Percentiles rank a stretch among this genome's conserved stretches.
Conservation (phyloP, 257 asterid genomes). For the Jaltomata sinuosa region DNA sequence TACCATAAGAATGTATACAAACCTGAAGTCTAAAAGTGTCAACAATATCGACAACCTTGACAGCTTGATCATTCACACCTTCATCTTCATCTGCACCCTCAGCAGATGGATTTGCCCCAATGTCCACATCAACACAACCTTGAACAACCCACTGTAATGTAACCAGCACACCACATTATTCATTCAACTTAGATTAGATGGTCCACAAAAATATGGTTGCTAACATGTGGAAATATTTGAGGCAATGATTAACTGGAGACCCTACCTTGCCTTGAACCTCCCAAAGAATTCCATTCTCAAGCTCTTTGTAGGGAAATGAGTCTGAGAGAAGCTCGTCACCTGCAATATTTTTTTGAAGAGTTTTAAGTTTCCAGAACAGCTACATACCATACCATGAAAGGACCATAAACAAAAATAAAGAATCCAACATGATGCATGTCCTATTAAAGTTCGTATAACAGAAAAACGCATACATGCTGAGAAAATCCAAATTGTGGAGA, state of each 20-base stretch:
- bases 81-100: slow-evolving; percentile 79
- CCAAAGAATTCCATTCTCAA: slow-evolving; percentile 68
- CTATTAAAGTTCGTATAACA: not conserved
- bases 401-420: not conserved
- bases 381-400: not conserved
- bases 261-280: slow-evolving; percentile 86
- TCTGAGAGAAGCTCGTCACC: slow-evolving; percentile 97
- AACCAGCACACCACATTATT: not conserved
- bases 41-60: slow-evolving; percentile 77
- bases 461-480: not conserved
- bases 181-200: not conserved
- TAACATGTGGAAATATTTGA: not conserved
- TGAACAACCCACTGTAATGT: slow-evolving; percentile 60
- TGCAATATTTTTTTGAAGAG: not conserved
- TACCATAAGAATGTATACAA: not conserved
- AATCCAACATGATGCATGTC: too few relatives aligned
- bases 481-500: not conserved
- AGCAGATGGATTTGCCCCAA: slow-evolving; percentile 93
- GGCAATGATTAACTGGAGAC: not conserved
- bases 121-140: slow-evolving; percentile 69
- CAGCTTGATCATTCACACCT: slow-evolving; percentile 59
- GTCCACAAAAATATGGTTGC: not conserved
- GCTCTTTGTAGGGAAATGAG: slow-evolving; percentile 77
- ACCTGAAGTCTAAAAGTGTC: slow-evolving; percentile 94
- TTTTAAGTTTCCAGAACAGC: not conserved